phyloP scores from a whole-genome alignment of 2,329 filamentous ascomycete genomes.

The Fulvia fulva region DNA sequence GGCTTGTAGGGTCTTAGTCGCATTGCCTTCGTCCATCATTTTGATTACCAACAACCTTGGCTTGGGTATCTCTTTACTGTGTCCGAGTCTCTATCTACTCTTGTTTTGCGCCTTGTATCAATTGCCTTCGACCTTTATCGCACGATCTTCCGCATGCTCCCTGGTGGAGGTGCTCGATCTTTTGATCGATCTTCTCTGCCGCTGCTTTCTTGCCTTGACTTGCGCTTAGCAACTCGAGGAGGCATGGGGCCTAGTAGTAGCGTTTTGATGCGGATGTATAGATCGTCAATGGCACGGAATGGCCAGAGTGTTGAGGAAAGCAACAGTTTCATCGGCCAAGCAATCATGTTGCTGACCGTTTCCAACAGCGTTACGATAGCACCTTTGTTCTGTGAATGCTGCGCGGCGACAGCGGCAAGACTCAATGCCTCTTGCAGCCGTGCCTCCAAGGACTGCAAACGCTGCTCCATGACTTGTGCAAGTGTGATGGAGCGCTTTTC shows the following conservation, averaged over 20 bases:
- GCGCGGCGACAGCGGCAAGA: constrained; percentile 71
- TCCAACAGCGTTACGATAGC: constrained; percentile 20
- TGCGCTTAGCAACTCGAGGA: constrained; percentile 7
- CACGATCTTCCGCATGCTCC: neutral
- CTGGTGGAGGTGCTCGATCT: neutral
- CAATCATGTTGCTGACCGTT: constrained; percentile 12
- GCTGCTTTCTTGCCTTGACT: neutral
- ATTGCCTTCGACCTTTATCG: too few relatives aligned
- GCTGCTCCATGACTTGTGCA: constrained; percentile 69
- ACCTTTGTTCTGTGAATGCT: constrained; percentile 30
- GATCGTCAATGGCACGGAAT: constrained; percentile 3
- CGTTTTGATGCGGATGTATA: constrained; percentile 1
- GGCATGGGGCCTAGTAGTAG: constrained; percentile 4
- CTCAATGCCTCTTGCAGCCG: constrained; percentile 73
- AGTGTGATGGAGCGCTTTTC: constrained; percentile 81
- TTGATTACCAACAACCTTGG: neutral
- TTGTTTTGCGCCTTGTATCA: too few relatives aligned
- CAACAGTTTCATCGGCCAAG: constrained; percentile 19
- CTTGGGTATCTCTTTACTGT: neutral
- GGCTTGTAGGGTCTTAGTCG: constrained; percentile 22
- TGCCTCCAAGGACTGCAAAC: constrained; percentile 67
- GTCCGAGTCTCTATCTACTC: neutral
- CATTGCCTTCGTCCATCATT: neutral
- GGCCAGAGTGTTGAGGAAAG: neutral
- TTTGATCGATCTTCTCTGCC: neutral